A percentile compares a stretch with the other conserved stretches of the same genome.
phyloP scores from a whole-genome alignment of 1,284 basidiomycete genomes.

The Coniophora puteana region DNA sequence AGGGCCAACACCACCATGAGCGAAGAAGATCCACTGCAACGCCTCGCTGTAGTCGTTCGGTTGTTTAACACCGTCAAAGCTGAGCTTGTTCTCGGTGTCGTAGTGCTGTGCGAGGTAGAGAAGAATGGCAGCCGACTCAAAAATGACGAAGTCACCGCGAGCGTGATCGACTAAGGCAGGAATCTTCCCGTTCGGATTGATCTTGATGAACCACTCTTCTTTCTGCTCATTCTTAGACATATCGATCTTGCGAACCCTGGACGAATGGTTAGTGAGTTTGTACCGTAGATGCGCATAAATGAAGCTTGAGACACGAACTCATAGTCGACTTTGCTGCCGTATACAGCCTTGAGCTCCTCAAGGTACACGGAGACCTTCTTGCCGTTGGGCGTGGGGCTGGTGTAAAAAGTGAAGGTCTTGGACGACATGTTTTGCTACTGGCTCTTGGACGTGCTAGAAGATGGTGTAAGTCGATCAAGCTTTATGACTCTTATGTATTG shows the following conservation, averaged over 20 bases:
- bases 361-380: constrained; percentile 50
- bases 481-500: too few relatives aligned
- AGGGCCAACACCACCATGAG: constrained; percentile 70
- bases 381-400: constrained; percentile 59
- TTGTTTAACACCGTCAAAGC: constrained; percentile 41
- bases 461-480: too few relatives aligned
- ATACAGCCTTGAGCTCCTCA: constrained; percentile 61
- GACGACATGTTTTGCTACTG: too few relatives aligned
- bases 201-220: constrained; percentile 59
- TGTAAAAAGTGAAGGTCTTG: constrained; percentile 58
- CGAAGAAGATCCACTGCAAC: constrained; percentile 83
- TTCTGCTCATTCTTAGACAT: constrained; percentile 45
- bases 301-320: constrained; percentile 40
- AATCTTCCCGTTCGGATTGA: constrained; percentile 68
- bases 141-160: constrained; percentile 54
- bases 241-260: constrained; percentile 40
- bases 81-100: constrained; percentile 54
- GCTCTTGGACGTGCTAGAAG: too few relatives aligned
- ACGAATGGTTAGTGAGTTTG: too few relatives aligned
- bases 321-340: constrained; percentile 46
- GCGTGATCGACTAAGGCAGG: constrained; percentile 52
- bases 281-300: too few relatives aligned
- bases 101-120: constrained; percentile 63
- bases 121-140: constrained; percentile 66
- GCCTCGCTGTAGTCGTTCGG: constrained; percentile 53